Evolutionary conservation across 2,329 filamentous ascomycete genomes (phyloP).

Genomic region (Talaromyces funiculosus): DNA sequence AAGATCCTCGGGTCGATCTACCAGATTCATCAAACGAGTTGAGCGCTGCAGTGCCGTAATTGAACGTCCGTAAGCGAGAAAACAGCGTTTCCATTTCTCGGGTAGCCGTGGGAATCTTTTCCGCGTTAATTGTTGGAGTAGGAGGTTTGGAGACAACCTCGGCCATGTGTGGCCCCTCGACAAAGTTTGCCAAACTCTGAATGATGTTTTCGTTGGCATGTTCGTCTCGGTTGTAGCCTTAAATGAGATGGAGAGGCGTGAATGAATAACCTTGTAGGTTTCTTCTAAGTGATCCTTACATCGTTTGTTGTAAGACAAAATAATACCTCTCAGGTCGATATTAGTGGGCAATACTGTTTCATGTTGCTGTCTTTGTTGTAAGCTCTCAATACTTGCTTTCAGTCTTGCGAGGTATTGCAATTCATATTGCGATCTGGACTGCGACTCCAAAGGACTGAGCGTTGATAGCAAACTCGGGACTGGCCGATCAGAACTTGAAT

Average conservation of each 20-base stretch:
- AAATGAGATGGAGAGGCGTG: background rate
- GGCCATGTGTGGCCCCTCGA: background rate
- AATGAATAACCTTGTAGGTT: background rate
- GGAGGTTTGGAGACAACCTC: background rate
- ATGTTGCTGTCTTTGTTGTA: background rate
- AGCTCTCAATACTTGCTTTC: background rate
- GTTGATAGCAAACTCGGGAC: background rate
- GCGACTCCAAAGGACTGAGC: background rate
- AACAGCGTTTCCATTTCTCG: background rate
- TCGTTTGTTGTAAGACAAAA: background rate
- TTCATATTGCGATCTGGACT: background rate
- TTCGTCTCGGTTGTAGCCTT: background rate
- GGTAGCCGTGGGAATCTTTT: background rate
- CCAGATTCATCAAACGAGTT: background rate
- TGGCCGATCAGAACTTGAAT: background rate
- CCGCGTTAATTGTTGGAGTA: background rate
- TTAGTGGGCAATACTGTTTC: background rate
- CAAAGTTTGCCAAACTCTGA: background rate
- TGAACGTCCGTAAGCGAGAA: background rate
- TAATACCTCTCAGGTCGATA: background rate
- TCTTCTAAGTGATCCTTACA: background rate
- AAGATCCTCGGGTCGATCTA: background rate
- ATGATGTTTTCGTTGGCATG: background rate
- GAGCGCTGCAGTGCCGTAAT: background rate
- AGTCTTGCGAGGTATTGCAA: background rate